A percentile compares a stretch with the other conserved stretches of the same genome.
These are phyloP conservation scores for Flagelloscypha sp. DNA, from an alignment of 768 basidiomycete genomes.

Conservation along the genomic window DNA sequence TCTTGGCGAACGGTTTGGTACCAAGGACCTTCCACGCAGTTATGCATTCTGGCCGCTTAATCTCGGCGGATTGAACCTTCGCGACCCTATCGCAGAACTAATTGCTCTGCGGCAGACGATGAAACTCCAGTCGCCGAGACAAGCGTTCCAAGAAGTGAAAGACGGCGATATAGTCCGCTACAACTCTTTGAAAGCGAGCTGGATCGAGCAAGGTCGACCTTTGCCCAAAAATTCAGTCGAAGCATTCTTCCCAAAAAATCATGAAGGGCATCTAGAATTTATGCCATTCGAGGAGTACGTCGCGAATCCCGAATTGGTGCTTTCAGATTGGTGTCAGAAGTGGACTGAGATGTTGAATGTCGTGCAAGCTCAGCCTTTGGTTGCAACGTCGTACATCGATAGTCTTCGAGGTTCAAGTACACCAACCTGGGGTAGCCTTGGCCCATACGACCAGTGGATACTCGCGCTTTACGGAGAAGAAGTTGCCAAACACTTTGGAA, in stretches of 20 bases:
- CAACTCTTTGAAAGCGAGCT: too few species aligned
- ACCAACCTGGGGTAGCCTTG: slow-evolving; percentile 11
- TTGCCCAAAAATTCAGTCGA: too few species aligned
- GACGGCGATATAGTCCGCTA: too few species aligned
- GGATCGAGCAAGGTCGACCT: too few species aligned
- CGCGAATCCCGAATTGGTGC: slow-evolving; percentile 16
- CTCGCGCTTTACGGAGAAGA: slow-evolving; percentile 30
- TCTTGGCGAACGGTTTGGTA: slow-evolving; percentile 23
- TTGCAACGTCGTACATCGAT: not conserved
- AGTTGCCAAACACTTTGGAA: slow-evolving; percentile 29
- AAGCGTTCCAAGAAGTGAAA: too few species aligned
- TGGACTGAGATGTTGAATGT: slow-evolving; percentile 19
- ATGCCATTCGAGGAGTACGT: slow-evolving; percentile 23
- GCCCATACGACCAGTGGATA: slow-evolving; percentile 29
- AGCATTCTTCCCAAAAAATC: too few species aligned
- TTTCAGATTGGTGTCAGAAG: slow-evolving; percentile 16
- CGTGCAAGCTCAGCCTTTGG: too few species aligned
- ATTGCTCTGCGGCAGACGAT: slow-evolving; percentile 19
- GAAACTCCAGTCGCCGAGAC: too few species aligned
- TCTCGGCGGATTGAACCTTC: slow-evolving; percentile 28
- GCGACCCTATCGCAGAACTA: slow-evolving; percentile 29
- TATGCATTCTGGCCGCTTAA: slow-evolving; percentile 32
- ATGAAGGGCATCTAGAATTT: too few species aligned
- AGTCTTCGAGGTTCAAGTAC: too few species aligned
- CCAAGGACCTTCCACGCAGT: slow-evolving; percentile 28